Conservation (phyloP, 1,284 basidiomycete species). For the Cutaneotrichosporon cutaneum region DNA sequence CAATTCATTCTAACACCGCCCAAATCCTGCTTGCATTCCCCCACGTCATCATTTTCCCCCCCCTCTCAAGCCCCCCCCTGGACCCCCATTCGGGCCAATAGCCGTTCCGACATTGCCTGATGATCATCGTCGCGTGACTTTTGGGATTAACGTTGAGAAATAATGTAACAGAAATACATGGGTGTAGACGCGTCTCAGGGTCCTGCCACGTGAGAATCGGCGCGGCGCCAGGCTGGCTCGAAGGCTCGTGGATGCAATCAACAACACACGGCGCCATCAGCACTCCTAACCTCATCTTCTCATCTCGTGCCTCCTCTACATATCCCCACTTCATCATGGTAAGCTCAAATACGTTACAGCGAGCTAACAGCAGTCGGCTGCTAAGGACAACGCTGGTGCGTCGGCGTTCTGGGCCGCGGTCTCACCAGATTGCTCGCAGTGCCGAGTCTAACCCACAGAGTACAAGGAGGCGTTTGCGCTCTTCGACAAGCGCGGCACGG, state of each 20-base stretch:
- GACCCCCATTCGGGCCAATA: background rate
- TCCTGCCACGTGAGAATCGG: background rate
- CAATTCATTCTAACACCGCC: background rate
- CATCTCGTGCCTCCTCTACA: background rate
- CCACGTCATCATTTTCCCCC: background rate
- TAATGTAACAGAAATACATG: background rate
- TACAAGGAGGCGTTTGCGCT: conserved; percentile 97
- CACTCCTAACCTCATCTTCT: background rate
- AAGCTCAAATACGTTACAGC: background rate
- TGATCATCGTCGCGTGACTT: background rate
- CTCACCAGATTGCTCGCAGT: background rate
- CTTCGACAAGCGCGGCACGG: conserved; percentile 95
- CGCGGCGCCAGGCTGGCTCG: background rate
- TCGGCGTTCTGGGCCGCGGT: background rate
- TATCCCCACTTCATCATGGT: conserved; percentile 7
- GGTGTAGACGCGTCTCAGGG: conserved; percentile 3
- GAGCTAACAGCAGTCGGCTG: conserved; percentile 23
- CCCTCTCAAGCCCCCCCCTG: too few species aligned
- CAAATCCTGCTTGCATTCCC: too few species aligned
- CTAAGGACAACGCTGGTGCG: conserved; percentile 27
- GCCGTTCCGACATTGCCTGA: background rate
- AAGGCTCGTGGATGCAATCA: background rate
- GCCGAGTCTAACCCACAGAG: conserved; percentile 56
- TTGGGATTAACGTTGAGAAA: background rate
- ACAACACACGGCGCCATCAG: conserved; percentile 8